A percentile compares a stretch with the other conserved stretches of the same genome.
These are phyloP conservation scores for Pachysandra terminalis DNA, from an alignment of 164 flowering plant genomes.

Conservation along the genomic window DNA sequence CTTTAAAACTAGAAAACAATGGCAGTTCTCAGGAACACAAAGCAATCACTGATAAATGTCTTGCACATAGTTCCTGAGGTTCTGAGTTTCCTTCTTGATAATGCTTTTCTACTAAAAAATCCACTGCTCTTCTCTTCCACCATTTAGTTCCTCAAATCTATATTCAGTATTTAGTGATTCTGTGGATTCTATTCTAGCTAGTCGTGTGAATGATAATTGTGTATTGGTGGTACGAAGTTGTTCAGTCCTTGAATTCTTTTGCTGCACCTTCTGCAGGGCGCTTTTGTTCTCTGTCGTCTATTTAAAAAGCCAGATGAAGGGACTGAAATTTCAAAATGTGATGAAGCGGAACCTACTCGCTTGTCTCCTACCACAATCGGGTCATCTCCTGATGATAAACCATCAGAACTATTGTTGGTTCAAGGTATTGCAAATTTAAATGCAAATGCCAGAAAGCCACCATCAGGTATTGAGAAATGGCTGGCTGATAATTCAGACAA, in stretches of 20 bases:
- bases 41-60: too few species aligned
- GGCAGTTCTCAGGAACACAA: too few species aligned
- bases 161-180: too few species aligned
- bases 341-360: constrained; percentile 41
- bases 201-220: too few species aligned
- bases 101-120: too few species aligned
- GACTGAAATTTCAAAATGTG: constrained; percentile 34
- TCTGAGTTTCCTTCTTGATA: too few species aligned
- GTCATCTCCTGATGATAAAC: constrained; percentile 30
- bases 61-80: too few species aligned
- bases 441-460: constrained; percentile 13
- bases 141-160: too few species aligned
- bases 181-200: too few species aligned
- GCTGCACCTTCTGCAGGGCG: constrained; percentile 31
- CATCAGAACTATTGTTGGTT: constrained; percentile 27
- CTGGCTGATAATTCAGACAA: constrained; percentile 18
- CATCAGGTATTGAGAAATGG: constrained; percentile 11
- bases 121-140: too few species aligned
- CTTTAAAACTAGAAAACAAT: too few species aligned
- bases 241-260: not conserved
- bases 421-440: constrained; percentile 17
- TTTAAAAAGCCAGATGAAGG: constrained; percentile 55
- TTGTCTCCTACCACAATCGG: constrained; percentile 33
- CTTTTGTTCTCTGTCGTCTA: constrained; percentile 73
- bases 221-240: too few species aligned